Evolutionary conservation across 192 early-diverging fungal genomes (phyloP), one percentile per base, ranked within the genome.

Genomic region (Coemansia sp.): DNA sequence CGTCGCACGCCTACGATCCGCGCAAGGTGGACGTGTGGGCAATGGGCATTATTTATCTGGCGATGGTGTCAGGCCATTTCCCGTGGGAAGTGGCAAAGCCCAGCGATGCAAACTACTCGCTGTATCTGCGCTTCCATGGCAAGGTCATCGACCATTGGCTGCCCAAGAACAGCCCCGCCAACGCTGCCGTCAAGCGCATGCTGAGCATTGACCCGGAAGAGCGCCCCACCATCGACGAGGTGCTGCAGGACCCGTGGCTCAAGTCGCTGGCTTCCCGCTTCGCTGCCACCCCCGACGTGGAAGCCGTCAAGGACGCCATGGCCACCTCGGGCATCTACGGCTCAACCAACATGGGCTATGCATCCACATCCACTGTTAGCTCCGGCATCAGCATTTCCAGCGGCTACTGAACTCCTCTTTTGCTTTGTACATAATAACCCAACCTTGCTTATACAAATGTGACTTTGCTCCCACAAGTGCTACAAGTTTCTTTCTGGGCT

Each of bases 21-120:
- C 85, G 93, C 59, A 65, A 81, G 44, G 88, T 92, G 5, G 94
- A 97, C 66, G 73, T 96, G 5, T 97, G 94, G 94, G 84, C 88
- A 1, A 31, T 87, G 32, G 94, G 88, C 43, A 89, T 96, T 48
- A 91, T 96, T 43, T 91, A 85, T 64, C 70, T 88, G 43, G 85
- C 88, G 21, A 84, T 89, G 83, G 69, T 81, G 9, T 80, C 83
- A 28, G 83, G 84, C 20, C 79, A 86, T 47, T 88, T 89, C 58
- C 85, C 85, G 15, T 91, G 88, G 87, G 66, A 82, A 50, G 56
- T 82, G 0, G 80, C 87, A 43, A 80, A 76, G 49, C 5, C 58
- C 4, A 54, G 79, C 9, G 88, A 90, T 60, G 71, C 70, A 42
- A 88, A 85, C 69, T 88, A 84, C 60, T 60, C 78, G 70, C 83